phyloP scores from a whole-genome alignment of 1,139 yeast species.

The Yamadazyma aaseri region DNA sequence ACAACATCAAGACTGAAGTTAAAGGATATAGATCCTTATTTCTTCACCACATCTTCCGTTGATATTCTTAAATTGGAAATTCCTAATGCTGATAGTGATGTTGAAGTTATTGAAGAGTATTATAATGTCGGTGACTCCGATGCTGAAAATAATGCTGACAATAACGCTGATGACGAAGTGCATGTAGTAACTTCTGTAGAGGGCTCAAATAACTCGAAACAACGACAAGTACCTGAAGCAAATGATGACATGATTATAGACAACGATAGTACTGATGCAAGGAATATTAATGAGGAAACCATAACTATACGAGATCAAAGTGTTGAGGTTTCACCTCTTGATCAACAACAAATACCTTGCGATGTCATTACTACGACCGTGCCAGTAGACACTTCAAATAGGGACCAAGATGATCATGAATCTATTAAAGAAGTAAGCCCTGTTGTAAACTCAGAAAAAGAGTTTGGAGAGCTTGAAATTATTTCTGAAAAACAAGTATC shows the following conservation, averaged over 20 bases:
- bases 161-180: background rate
- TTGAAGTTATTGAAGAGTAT: conserved; percentile 1
- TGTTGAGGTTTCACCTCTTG: background rate
- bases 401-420: background rate
- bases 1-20: conserved; percentile 34
- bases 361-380: no score
- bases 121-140: background rate
- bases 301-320: background rate
- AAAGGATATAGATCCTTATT: conserved; percentile 49
- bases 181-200: background rate
- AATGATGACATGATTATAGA: background rate
- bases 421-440: background rate
- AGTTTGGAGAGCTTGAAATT: background rate
- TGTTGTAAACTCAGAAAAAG: background rate
- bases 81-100: conserved; percentile 4
- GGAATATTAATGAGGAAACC: background rate
- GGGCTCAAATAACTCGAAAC: background rate
- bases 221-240: background rate
- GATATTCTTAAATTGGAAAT: conserved; percentile 26
- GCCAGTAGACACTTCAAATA: background rate
- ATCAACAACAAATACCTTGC: no score
- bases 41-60: conserved; percentile 45
- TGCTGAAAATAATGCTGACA: conserved; percentile 1
- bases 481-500: background rate
- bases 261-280: no score